Base-by-base conservation (phyloP, 257 asterid genomes). In the Apocynum venetum region DNA sequence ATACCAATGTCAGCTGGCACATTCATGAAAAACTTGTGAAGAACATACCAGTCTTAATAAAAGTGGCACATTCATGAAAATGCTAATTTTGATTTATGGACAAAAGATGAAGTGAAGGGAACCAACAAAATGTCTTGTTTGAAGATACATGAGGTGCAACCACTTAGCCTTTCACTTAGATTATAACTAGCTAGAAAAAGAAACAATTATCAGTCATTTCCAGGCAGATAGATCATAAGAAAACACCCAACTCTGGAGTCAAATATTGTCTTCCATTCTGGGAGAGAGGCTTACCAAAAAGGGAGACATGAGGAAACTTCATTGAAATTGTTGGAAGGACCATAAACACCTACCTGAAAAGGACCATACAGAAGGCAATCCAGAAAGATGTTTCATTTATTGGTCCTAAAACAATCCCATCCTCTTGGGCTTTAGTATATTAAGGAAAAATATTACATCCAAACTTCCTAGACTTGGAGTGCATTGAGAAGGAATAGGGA, bases 1-100 rank as follows among this genome's bases (percentile, higher is more conserved):
- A 64, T 64, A 59, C 35, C 69, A 66, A 44, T 14, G 55, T 64
- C 17, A 72, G 73, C 60, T 25, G 73, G 17, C 56, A 61, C n/a
- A 20, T 25, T 25, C 31, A 25, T 25, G 31, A 25, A 25, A 52
- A 73, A 8, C 25, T 78, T 12, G 56, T 46, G 77, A 49, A 71
- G 38, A 17, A 20, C 17, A 78, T 31, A 46, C 52, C 4, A 49
- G 60, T 56, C 12, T 15, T 1, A 25, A 51, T 46, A 36, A 51
- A n/a, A 44, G 13, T 43, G 2, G 60, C 59, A 20, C 41, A 51
- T 52, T 20, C 31, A 25, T 25, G 31, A 76, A 68, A 52, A 68
- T 43, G 38, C 44, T 59, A 31, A 15, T 8, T 43, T 25, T 40
- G 8, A 52, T n/a, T 8, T 55, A 43, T 15, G 4, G 36, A 47